Evolutionary conservation across 2,329 filamentous ascomycete genomes (phyloP).

Genomic region (Aspergillus pseudoviridinutans): DNA sequence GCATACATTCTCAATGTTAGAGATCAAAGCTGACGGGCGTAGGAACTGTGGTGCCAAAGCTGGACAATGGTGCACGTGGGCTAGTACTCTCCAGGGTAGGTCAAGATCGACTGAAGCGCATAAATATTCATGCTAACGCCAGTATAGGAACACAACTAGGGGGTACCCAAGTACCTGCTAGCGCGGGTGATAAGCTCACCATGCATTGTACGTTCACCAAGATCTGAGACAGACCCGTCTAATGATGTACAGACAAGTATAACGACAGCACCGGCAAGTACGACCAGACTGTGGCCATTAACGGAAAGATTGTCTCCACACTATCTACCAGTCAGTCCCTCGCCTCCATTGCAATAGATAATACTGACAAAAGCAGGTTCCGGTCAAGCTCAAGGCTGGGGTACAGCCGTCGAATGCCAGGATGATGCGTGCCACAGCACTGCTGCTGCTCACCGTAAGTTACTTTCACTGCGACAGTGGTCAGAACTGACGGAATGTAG

Average conservation of each 20-base stretch:
- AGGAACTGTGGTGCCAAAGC: constrained; percentile 26
- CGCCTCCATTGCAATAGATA: too few species aligned
- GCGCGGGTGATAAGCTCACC: constrained; percentile 20
- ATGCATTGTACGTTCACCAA: constrained; percentile 25
- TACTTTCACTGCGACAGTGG: neutral
- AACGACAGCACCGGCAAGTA: constrained; percentile 28
- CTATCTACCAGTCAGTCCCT: constrained; percentile 22
- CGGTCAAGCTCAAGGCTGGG: constrained; percentile 30
- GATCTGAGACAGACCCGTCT: neutral
- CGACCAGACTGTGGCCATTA: constrained; percentile 27
- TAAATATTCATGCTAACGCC: neutral
- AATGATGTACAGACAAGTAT: constrained; percentile 22
- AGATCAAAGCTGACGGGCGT: neutral
- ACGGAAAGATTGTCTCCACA: constrained; percentile 25
- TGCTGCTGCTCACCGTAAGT: constrained; percentile 28
- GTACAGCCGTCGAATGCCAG: constrained; percentile 31
- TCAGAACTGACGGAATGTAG: constrained; percentile 9
- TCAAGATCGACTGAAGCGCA: neutral
- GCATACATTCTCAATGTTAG: neutral
- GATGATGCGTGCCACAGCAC: constrained; percentile 23
- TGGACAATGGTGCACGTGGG: constrained; percentile 33
- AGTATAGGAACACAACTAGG: constrained; percentile 18
- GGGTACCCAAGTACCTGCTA: constrained; percentile 24
- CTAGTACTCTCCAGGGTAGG: constrained; percentile 26
- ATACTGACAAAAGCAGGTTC: constrained; percentile 13